These are phyloP conservation scores for Cutaneotrichosporon cyanovorans DNA, from an alignment of 1,284 basidiomycete genomes.

Conservation along the genomic window DNA sequence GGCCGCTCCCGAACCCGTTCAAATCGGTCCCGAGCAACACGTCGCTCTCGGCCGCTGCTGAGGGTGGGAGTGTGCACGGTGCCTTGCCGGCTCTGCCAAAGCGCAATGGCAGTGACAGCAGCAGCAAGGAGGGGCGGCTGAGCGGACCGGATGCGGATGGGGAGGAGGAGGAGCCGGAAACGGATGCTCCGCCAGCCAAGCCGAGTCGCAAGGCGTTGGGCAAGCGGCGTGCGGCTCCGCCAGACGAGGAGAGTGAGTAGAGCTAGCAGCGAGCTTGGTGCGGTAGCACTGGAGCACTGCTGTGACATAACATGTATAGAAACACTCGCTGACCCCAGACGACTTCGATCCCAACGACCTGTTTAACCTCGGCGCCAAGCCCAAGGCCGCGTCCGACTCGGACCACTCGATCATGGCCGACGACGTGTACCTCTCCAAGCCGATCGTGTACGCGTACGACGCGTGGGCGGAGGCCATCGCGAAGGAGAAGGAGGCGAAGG, in stretches of 20 bases:
- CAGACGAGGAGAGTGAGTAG: constrained; percentile 39
- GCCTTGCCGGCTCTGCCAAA: not conserved
- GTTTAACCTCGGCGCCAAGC: constrained; percentile 19
- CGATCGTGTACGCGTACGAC: constrained; percentile 43
- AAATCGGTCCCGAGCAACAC: constrained; percentile 8
- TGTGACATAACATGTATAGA: no score
- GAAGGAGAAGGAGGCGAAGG: constrained; percentile 4
- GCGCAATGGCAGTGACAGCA: constrained; percentile 4
- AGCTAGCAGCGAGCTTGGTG: no score
- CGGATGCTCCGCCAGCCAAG: constrained; percentile 19
- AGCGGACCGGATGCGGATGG: not conserved
- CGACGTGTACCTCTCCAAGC: constrained; percentile 27
- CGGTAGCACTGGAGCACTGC: no score
- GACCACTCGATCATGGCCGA: constrained; percentile 27
- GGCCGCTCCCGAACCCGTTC: constrained; percentile 38
- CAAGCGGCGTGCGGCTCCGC: constrained; percentile 33
- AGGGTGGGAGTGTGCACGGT: not conserved
- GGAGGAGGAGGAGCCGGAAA: constrained; percentile 16
- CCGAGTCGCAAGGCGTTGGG: constrained; percentile 44
- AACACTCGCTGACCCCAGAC: constrained; percentile 7
- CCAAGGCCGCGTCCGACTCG: constrained; percentile 5
- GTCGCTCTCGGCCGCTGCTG: constrained; percentile 1
- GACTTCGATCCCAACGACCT: constrained; percentile 43
- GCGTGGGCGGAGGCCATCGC: constrained; percentile 39
- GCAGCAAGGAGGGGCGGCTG: not conserved